Percentiles rank a stretch among this genome's conserved stretches.
Evolutionary conservation across 2,329 filamentous ascomycete genomes (phyloP).

Genomic region (Paecilomyces sp.): DNA sequence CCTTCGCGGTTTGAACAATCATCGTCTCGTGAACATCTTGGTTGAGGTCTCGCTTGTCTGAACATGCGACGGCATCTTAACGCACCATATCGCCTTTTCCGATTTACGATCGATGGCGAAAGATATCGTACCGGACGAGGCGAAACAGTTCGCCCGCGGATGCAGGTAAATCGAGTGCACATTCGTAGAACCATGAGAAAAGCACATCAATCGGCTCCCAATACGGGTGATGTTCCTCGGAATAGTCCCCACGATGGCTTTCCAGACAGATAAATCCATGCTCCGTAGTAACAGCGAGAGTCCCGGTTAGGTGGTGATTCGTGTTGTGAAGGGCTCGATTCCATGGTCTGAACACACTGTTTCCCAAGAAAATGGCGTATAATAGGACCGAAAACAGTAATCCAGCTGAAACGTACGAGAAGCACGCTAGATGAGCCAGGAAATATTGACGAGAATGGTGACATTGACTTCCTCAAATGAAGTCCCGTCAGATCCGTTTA

Average conservation of each 20-base stretch:
- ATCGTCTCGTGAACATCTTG: not conserved
- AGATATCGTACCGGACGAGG: not conserved
- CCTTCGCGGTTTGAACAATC: not conserved
- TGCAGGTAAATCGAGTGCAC: not conserved
- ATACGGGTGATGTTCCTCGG: not conserved
- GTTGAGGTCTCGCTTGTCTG: not conserved
- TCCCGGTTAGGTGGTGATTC: slow-evolving; percentile 2
- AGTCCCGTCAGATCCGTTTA: slow-evolving; percentile 28
- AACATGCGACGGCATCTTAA: not conserved
- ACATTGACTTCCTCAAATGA: slow-evolving; percentile 24
- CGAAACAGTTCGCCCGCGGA: not conserved
- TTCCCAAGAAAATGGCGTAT: slow-evolving; percentile 5
- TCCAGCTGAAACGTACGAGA: slow-evolving; percentile 22
- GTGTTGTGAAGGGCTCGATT: slow-evolving; percentile 2
- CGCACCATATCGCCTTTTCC: not conserved
- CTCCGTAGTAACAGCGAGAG: slow-evolving; percentile 4
- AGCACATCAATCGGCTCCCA: not conserved
- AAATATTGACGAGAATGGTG: slow-evolving; percentile 27
- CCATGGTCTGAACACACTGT: slow-evolving; percentile 4
- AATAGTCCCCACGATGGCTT: not conserved
- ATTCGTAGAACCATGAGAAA: not conserved
- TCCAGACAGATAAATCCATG: not conserved
- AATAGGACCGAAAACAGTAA: slow-evolving; percentile 14
- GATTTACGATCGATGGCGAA: not conserved
- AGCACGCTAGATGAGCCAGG: slow-evolving; percentile 31